phyloP scores from a whole-genome alignment of 2,329 filamentous ascomycete genomes.

The Monosporascus cannonballus region DNA sequence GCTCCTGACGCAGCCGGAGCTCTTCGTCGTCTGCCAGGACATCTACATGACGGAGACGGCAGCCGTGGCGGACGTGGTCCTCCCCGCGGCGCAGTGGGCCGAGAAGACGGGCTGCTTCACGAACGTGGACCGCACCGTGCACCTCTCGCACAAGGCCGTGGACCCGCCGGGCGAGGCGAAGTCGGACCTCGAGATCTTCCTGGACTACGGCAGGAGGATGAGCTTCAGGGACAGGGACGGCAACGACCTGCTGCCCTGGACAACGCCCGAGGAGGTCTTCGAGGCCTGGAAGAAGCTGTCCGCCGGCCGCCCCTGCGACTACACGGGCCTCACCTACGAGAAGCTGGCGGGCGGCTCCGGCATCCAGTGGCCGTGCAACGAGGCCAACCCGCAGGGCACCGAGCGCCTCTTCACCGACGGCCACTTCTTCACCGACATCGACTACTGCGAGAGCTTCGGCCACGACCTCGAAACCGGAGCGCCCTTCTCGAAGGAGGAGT shows the following conservation, averaged over 20 bases:
- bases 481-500: constrained; percentile 24
- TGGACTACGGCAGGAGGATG: constrained; percentile 29
- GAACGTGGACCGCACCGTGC: constrained; percentile 31
- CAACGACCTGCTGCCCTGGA: constrained; percentile 23
- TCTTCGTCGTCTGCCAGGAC: constrained; percentile 30
- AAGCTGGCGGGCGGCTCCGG: constrained; percentile 29
- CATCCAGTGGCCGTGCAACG: constrained; percentile 32
- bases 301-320: constrained; percentile 28
- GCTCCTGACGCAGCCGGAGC: constrained; percentile 24
- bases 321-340: constrained; percentile 26
- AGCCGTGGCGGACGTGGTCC: constrained; percentile 29
- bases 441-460: constrained; percentile 30
- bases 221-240: constrained; percentile 28
- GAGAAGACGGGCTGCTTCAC: constrained; percentile 34
- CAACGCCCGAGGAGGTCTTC: constrained; percentile 26
- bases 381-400: constrained; percentile 24
- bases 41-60: constrained; percentile 32
- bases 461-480: constrained; percentile 31
- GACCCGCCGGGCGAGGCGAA: constrained; percentile 30
- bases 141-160: constrained; percentile 30
- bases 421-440: constrained; percentile 28
- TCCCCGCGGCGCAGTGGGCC: constrained; percentile 30
- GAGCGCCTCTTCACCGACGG: constrained; percentile 28
- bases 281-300: constrained; percentile 30
- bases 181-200: constrained; percentile 29